A percentile compares a stretch with the other conserved stretches of the same genome.
Conservation (phyloP, 2,329 filamentous ascomycete genomes). For the Ophiocordyceps unilateralis region DNA sequence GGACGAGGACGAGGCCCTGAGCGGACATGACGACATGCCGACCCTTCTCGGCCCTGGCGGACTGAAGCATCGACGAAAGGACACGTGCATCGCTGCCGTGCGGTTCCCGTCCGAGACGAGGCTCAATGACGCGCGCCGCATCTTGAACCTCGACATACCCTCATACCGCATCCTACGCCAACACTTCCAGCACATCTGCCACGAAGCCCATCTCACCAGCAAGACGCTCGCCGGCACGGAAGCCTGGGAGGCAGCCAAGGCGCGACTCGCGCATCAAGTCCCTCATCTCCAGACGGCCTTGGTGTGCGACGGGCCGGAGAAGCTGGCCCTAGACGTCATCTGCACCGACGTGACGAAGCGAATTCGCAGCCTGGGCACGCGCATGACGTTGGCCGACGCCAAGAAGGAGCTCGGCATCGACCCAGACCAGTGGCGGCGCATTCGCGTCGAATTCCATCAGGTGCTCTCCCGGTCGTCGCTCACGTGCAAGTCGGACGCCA, state of each 20-base stretch:
- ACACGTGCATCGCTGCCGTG: too few relatives aligned
- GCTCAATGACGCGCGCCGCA: slow-evolving; percentile 58
- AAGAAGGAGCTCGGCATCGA: slow-evolving; percentile 40
- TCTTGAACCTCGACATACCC: slow-evolving; percentile 44
- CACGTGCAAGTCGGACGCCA: slow-evolving; percentile 56
- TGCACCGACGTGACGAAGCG: slow-evolving; percentile 71
- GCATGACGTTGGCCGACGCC: slow-evolving; percentile 58
- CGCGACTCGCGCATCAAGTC: slow-evolving; percentile 45
- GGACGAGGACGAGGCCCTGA: slow-evolving; percentile 38
- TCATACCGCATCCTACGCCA: slow-evolving; percentile 48
- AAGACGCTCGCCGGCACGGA: slow-evolving; percentile 61
- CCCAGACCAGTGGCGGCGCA: slow-evolving; percentile 31
- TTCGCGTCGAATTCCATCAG: slow-evolving; percentile 48
- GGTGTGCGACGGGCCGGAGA: slow-evolving; percentile 44
- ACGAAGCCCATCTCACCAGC: slow-evolving; percentile 48
- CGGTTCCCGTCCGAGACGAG: slow-evolving; percentile 73
- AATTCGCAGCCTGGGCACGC: slow-evolving; percentile 44
- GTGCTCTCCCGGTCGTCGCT: slow-evolving; percentile 50
- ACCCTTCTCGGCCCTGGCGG: too few relatives aligned
- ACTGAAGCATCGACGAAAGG: too few relatives aligned
- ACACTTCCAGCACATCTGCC: slow-evolving; percentile 54
- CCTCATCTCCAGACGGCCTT: slow-evolving; percentile 43
- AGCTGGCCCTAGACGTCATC: slow-evolving; percentile 59
- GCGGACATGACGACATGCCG: slow-evolving; percentile 35
- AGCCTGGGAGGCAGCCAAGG: slow-evolving; percentile 56